Conservation (phyloP, 208 protist species). For the Endotrypanum monterogeii region DNA sequence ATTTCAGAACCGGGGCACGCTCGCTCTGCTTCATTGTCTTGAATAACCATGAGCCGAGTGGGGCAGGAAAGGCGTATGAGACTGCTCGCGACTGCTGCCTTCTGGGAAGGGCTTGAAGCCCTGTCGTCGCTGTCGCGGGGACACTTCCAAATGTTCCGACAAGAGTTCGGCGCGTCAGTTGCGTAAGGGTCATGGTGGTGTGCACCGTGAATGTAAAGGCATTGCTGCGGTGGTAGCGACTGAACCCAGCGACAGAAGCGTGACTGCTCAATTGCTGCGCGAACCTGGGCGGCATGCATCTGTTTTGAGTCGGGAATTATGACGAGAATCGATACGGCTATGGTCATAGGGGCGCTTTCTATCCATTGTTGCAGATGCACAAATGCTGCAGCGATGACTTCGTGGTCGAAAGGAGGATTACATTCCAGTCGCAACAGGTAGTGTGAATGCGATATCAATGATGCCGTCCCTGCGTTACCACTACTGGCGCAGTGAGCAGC, state of each 20-base stretch:
- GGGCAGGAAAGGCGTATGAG: constrained; percentile 39
- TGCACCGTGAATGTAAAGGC: constrained; percentile 37
- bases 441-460: background rate
- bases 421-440: constrained; percentile 30
- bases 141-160: background rate
- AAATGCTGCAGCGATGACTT: constrained; percentile 40
- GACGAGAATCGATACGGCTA: constrained; percentile 32
- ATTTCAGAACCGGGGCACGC: constrained; percentile 14
- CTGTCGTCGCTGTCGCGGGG: background rate
- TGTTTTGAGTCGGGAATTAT: constrained; percentile 41
- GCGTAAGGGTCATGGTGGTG: constrained; percentile 16
- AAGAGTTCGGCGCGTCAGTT: background rate
- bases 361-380: constrained; percentile 33
- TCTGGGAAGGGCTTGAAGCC: background rate
- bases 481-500: background rate
- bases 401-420: constrained; percentile 51
- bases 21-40: constrained; percentile 30
- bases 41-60: constrained; percentile 41
- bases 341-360: background rate
- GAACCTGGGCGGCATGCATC: constrained; percentile 31
- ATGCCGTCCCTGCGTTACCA: background rate
- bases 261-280: constrained; percentile 25
- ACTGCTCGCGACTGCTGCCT: background rate
- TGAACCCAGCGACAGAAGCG: constrained; percentile 35
- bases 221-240: constrained; percentile 19